Conservation (phyloP, 2,329 filamentous ascomycete genomes). For the Lasiodiplodia citricola region DNA sequence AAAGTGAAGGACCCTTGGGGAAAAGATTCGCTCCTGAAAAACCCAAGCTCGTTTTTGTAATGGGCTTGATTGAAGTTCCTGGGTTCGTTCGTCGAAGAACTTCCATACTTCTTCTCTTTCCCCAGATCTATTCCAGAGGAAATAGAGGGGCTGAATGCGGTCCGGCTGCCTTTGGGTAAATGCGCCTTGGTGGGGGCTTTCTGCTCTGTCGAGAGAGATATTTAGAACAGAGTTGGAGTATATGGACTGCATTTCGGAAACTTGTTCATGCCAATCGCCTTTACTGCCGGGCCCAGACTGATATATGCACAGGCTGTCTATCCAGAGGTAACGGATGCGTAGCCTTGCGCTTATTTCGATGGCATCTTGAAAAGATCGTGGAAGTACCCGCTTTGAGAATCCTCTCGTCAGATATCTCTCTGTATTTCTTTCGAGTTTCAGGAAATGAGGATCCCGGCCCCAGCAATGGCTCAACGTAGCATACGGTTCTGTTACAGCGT, state of each 20-base stretch:
- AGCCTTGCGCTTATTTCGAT: background rate
- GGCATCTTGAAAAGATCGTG: conserved; percentile 1
- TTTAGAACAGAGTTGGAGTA: background rate
- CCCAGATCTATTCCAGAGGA: background rate
- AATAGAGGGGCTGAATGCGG: background rate
- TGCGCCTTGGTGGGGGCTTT: background rate
- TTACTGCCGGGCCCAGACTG: background rate
- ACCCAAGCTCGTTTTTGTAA: background rate
- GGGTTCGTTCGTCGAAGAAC: background rate
- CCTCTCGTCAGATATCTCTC: background rate
- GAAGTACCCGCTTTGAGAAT: background rate
- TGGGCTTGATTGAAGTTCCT: background rate
- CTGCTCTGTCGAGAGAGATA: background rate
- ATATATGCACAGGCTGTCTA: conserved; percentile 7
- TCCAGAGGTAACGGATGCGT: background rate
- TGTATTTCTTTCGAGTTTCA: background rate
- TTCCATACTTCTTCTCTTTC: background rate
- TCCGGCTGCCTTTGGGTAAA: background rate
- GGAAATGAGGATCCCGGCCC: background rate
- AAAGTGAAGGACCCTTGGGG: background rate
- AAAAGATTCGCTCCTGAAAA: background rate
- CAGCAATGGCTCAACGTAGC: conserved; percentile 18
- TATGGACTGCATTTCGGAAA: background rate
- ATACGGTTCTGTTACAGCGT: background rate
- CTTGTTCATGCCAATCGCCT: conserved; percentile 9